Base-by-base conservation (phyloP, 805 yeast species). In the Kuraishia capsulata region DNA sequence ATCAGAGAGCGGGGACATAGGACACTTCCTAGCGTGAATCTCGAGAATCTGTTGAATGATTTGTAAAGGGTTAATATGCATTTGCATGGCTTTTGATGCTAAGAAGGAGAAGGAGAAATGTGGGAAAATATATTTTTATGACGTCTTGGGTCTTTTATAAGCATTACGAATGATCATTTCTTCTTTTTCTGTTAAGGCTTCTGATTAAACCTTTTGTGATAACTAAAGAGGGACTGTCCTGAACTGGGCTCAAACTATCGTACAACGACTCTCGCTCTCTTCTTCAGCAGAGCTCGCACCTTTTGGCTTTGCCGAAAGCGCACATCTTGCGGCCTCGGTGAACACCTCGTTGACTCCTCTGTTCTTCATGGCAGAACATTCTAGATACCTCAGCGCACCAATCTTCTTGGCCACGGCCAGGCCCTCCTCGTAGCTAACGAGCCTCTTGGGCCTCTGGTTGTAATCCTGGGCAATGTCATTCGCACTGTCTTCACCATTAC, bases 321-420 rank as follows among this genome's bases (percentile, higher is more conserved):
- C 97, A 53, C 95, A 89, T 58, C 98, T 79, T 5, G 97, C 96
- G 33, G 97, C 98, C 63, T 92, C 98, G 0, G 97, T 88, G 57
- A 92, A 92, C 8, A 97, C 97, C 64, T 92, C 98, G 54, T 94
- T 92, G n/a, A 92, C 98, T 47, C 98, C 98, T 54, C 95, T 76
- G 61, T 89, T 90, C 58, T 82, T 80, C 68, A 89, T 92, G 5
- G 98, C 97, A 20, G 96, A 85, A 64, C 98, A 92, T 61, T 92
- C 98, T 54, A 92, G 70, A 59, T 92, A 92, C 53, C 97, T 76
- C 51, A 89, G 67, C 1, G 98, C 97, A 19, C 97, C 97, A 33
- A 92, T 84, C 55, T 76, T 76, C 54, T 88, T 88, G 29, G 98
- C 98, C 51, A 90, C 87, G 1, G 80, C 79, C 42, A 92, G 71